Evolutionary conservation across 306 rosid genomes (phyloP).

Genomic region (Acacia confusa): DNA sequence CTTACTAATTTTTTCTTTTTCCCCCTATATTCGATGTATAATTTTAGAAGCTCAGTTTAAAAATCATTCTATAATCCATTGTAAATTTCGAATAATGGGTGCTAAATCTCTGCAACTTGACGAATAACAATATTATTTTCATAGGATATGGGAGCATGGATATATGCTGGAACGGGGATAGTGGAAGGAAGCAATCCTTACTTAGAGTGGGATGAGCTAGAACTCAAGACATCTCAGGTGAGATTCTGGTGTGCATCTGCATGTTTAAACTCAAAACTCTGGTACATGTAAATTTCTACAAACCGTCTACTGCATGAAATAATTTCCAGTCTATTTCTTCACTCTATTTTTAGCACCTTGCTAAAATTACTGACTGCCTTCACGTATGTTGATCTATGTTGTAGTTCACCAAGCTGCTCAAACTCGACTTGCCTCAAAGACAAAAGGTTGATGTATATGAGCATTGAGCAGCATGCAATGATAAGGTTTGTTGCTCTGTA

Average conservation of each 20-base stretch:
- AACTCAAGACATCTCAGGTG: constrained; percentile 91
- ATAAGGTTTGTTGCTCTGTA: constrained; percentile 37
- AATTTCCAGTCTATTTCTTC: neutral
- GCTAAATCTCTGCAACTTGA: neutral
- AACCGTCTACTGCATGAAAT: neutral
- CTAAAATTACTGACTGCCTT: constrained; percentile 18
- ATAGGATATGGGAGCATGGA: constrained; percentile 75
- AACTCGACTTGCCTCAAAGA: constrained; percentile 61
- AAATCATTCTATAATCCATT: neutral
- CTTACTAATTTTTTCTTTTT: no score
- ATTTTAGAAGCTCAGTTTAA: neutral
- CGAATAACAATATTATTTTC: constrained; percentile 10
- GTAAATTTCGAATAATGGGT: neutral
- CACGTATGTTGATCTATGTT: constrained; percentile 31
- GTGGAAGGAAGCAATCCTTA: constrained; percentile 89
- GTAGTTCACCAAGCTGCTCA: constrained; percentile 83
- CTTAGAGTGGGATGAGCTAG: constrained; percentile 92
- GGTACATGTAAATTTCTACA: neutral
- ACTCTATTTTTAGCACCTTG: constrained; percentile 30
- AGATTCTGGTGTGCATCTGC: constrained; percentile 21
- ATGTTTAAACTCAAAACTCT: neutral
- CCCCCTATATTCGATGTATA: neutral
- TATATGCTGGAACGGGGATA: constrained; percentile 96
- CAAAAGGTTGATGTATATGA: constrained; percentile 49
- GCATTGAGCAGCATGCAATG: constrained; percentile 33